phyloP scores from a whole-genome alignment of 805 yeast genomes.

The Saccharomycopsis sp. region DNA sequence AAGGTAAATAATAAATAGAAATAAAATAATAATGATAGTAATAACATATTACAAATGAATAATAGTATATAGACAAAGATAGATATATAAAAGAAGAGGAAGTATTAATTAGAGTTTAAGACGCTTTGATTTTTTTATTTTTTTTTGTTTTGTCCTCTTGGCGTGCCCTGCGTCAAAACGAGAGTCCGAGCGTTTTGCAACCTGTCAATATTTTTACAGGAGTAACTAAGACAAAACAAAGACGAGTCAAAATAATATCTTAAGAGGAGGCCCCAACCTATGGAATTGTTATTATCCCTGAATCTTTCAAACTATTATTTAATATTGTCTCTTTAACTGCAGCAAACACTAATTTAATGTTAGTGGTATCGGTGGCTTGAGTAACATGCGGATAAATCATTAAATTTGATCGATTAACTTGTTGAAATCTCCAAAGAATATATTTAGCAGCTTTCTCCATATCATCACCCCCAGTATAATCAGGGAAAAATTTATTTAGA shows the following conservation, averaged over 20 bases:
- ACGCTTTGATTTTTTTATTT: too few relatives aligned
- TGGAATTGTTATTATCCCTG: constrained; percentile 42
- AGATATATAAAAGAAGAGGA: not conserved
- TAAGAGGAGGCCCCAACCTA: not conserved
- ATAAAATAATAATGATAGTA: too few relatives aligned
- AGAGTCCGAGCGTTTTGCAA: not conserved
- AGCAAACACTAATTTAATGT: constrained; percentile 78
- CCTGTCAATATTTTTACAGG: too few relatives aligned
- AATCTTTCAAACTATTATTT: constrained; percentile 68
- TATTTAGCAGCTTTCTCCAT: constrained; percentile 88
- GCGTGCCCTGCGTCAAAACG: too few relatives aligned
- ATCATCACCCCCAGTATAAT: constrained; percentile 84
- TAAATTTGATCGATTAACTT: constrained; percentile 73
- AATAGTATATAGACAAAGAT: constrained; percentile 3
- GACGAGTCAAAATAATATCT: not conserved
- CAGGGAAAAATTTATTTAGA: constrained; percentile 76
- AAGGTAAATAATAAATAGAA: too few relatives aligned
- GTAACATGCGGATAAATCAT: constrained; percentile 87
- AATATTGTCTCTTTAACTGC: constrained; percentile 76
- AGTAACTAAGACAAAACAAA: too few relatives aligned
- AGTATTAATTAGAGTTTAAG: not conserved
- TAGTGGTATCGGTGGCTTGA: constrained; percentile 90
- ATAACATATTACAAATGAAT: too few relatives aligned
- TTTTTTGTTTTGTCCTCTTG: not conserved
- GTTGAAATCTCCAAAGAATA: constrained; percentile 83